Percentiles rank a stretch among this genome's conserved stretches.
phyloP scores from a whole-genome alignment of 345 rosid genomes.

The Viola odorata region DNA sequence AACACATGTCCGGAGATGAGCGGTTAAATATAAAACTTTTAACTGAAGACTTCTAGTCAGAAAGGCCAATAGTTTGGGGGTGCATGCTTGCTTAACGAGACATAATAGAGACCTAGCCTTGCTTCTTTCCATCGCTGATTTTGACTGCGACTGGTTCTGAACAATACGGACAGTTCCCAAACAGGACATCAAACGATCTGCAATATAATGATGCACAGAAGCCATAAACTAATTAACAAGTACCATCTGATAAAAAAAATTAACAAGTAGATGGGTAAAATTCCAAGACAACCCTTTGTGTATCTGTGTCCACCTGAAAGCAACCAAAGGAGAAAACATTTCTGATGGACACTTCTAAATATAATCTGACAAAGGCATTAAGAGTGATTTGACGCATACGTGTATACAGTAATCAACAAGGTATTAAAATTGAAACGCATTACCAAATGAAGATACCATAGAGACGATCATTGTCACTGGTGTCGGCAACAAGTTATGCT shows the following conservation, averaged over 20 bases:
- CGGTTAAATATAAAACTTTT: background rate
- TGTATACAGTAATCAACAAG: background rate
- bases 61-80: background rate
- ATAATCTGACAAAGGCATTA: background rate
- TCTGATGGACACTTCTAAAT: background rate
- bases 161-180: conserved; percentile 75
- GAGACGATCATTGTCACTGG: background rate
- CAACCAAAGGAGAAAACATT: background rate
- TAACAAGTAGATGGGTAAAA: background rate
- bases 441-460: background rate
- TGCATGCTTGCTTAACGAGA: background rate
- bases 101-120: background rate
- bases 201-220: conserved; percentile 9
- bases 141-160: conserved; percentile 75
- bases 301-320: background rate
- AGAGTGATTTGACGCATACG: too few species aligned
- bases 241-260: background rate
- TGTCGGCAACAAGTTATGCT: conserved; percentile 8
- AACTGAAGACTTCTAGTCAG: background rate
- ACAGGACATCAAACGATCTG: conserved; percentile 76
- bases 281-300: background rate
- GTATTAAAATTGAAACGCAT: background rate
- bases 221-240: conserved; percentile 1
- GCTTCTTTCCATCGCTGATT: conserved; percentile 32
- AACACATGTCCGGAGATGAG: background rate